Evolutionary conservation across 192 early-diverging fungal species (phyloP), one percentile per base, ranked within the genome.

Genomic region (Coemansia reversa): DNA sequence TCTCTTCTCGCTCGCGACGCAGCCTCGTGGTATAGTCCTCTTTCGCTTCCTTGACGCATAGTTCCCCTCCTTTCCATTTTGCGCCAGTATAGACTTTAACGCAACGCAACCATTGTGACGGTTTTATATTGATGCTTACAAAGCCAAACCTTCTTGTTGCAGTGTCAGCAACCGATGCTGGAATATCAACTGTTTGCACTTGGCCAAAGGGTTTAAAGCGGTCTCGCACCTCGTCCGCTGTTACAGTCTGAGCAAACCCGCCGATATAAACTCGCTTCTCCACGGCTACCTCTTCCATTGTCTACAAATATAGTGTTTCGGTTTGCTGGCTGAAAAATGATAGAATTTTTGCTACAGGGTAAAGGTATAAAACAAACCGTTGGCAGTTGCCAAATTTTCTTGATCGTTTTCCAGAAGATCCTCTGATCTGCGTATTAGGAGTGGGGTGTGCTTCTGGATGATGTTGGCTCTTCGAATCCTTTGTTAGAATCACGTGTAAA

Each of bases 11-110:
- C 65, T 89, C 86, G 14, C 88, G 78, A 51, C 80, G 53, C 16
- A 83, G 68, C 32, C 81, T 83, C 5, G 57, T 61, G 52, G 53
- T 58, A 73, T 86, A 93, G 60, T 86, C 81, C 51, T 86, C 85
- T 68, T 92, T 92, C 12, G 93, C 90, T n/a, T 91, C 92, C 58
- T 93, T 89, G 18, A 94, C 75, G 48, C 86, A 84, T 58, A 94
- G 53, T 27, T 85, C 83, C 24, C 86, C 81, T 45, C 93, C 93
- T 72, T 92, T 94, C 93, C 93, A 94, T 56, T 90, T 92, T 12
- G 93, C 76, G 3, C 90, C 89, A 35, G 90, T 89, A 62, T 88
- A 92, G 19, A 88, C 52, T 19, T 83, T 79, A 24, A 88, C 76
- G 76, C 91, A 93, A 70, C 85, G 87, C 45, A 69, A 79, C 84